Evolutionary conservation across 176 grass and related monocot species (phyloP), one percentile per base, ranked within the genome.

Genomic region (Oryza rufipogon): DNA sequence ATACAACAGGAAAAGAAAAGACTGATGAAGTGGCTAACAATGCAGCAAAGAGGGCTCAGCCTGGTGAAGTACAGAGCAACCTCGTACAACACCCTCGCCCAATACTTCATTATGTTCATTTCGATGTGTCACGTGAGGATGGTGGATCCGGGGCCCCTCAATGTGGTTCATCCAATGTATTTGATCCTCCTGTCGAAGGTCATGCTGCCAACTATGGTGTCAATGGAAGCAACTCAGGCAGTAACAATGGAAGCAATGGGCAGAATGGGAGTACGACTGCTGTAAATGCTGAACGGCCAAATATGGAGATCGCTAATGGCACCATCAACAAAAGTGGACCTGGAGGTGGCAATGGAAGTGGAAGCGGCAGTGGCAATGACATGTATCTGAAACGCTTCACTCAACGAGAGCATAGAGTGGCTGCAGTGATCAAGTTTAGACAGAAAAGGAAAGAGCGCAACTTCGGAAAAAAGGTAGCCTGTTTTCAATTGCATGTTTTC

Each of bases 401-500:
- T 22, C 86, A 92, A 42, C 78, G 87, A 79, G 87, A 95, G 79
- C 69, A 41, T 72, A 52, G 80, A 9, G 51, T 65, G 70, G 90
- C 85, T 51, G 93, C 93, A 4, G 36, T 98, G 26, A 89, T 67
- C 64, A 98, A 92, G 41, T 98, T 93, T 70, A 87, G 83, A 83
- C 76, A 85, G 70, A 98, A 98, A 84, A 89, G 81, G 71, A 98
- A 93, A 83, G 85, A 86, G 38, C 85, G 92, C 2, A 95, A 92
- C 85, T 98, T 95, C 6, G 92, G 91, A 12, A 95, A 95, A 79
- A 95, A 95, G 95, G 95, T 98, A 87, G 10, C n/a, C 58, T 34
- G 32, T 82, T 88, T 77, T 91, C 34, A 25, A 47, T 17, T 84
- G 44, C 75, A 77, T 70, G 60, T 54, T 71, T 61, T 9, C 2